These are phyloP conservation scores for Aaosphaeria arxii DNA, from an alignment of 2,329 filamentous ascomycete genomes.

Conservation along the genomic window DNA sequence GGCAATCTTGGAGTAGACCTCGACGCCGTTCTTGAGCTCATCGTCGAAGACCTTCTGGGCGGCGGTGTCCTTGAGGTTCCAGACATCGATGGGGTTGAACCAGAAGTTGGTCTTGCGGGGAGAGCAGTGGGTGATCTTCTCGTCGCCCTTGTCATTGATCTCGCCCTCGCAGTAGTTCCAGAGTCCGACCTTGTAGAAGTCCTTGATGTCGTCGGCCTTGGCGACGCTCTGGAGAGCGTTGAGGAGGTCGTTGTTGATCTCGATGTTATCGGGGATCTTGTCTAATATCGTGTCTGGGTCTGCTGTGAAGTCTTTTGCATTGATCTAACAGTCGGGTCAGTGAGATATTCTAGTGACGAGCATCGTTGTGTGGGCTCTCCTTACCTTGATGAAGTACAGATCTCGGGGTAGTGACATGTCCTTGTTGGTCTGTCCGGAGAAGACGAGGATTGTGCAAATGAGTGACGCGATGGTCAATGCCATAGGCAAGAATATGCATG, in stretches of 20 bases:
- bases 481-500: conserved; percentile 87
- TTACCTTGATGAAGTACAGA: conserved; percentile 54
- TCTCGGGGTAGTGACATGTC: conserved; percentile 45
- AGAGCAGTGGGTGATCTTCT: conserved; percentile 61
- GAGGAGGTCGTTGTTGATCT: conserved; percentile 39
- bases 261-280: conserved; percentile 20
- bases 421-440: conserved; percentile 55
- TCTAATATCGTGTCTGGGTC: conserved; percentile 39
- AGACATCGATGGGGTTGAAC: conserved; percentile 66
- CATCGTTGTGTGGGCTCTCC: conserved; percentile 35
- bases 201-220: conserved; percentile 53
- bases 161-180: conserved; percentile 81
- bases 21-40: conserved; percentile 64
- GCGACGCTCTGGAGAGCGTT: conserved; percentile 38
- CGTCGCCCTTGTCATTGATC: conserved; percentile 51
- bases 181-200: conserved; percentile 77
- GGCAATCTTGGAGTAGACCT: conserved; percentile 69
- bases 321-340: background rate
- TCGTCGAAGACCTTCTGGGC: conserved; percentile 58
- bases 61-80: conserved; percentile 56
- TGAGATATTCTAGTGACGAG: background rate
- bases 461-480: conserved; percentile 74
- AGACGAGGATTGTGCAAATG: conserved; percentile 61
- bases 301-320: conserved; percentile 53
- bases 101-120: conserved; percentile 74